Evolutionary conservation across 2,329 filamentous ascomycete species (phyloP).

Genomic region (Pyricularia sp.): DNA sequence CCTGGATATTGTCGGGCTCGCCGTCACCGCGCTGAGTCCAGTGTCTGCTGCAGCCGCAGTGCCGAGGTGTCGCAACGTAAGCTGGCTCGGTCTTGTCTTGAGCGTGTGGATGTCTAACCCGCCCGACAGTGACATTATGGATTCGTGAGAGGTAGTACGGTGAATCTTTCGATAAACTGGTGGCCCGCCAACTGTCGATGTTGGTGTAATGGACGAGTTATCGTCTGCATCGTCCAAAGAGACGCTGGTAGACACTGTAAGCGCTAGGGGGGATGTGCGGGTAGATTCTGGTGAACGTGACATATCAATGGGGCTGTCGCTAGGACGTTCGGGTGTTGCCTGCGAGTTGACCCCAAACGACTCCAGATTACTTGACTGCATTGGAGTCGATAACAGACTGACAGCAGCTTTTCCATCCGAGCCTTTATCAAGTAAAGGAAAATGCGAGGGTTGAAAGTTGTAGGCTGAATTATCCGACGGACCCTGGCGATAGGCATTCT

Average conservation of each 20-base stretch:
- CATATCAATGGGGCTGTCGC: background rate
- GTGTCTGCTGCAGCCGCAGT: constrained; percentile 41
- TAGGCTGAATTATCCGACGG: constrained; percentile 46
- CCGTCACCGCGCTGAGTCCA: constrained; percentile 47
- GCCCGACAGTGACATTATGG: constrained; percentile 75
- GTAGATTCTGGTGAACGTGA: background rate
- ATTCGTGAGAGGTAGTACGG: constrained; percentile 72
- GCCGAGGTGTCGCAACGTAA: constrained; percentile 48
- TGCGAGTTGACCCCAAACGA: background rate
- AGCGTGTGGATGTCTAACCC: constrained; percentile 87
- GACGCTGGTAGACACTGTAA: constrained; percentile 6
- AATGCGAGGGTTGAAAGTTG: constrained; percentile 23
- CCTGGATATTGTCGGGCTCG: constrained; percentile 47
- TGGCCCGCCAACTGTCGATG: constrained; percentile 12
- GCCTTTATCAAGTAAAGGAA: constrained; percentile 17
- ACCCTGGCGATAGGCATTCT: constrained; percentile 41
- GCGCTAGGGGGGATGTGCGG: background rate
- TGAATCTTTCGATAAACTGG: constrained; percentile 33
- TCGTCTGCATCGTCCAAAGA: constrained; percentile 16
- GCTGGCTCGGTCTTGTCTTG: constrained; percentile 64
- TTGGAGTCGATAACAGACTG: background rate
- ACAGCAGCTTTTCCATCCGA: background rate
- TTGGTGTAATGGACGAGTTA: constrained; percentile 15
- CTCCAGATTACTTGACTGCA: background rate
- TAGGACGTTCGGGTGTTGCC: background rate